These are phyloP conservation scores for Carex pumila DNA, from an alignment of 176 grass and related monocot genomes.

Conservation along the genomic window DNA sequence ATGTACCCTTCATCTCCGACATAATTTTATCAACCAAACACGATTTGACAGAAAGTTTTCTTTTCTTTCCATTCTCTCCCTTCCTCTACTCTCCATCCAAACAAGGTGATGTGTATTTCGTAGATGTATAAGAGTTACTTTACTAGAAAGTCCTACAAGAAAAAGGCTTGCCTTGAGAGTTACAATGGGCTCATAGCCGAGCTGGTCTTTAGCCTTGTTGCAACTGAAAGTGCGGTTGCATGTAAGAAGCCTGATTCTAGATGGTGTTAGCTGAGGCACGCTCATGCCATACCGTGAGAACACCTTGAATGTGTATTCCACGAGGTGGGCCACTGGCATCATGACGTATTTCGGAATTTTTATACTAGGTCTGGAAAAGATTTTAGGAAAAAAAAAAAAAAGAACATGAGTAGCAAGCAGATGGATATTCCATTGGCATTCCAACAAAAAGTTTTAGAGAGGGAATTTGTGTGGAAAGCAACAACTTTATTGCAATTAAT, in stretches of 20 bases:
- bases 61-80: too few species aligned
- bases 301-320: slow-evolving; percentile 79
- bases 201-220: slow-evolving; percentile 83
- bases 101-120: not conserved
- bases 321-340: slow-evolving; percentile 86
- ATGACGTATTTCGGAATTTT: slow-evolving; percentile 88
- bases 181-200: slow-evolving; percentile 91
- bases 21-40: too few species aligned
- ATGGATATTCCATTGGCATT: not conserved
- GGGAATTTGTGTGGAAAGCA: not conserved
- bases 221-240: slow-evolving; percentile 90
- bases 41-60: too few species aligned
- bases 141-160: not conserved
- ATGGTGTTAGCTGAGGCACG: slow-evolving; percentile 93
- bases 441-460: not conserved
- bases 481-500: not conserved
- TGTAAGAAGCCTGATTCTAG: slow-evolving; percentile 83
- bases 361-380: slow-evolving; percentile 62
- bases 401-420: not conserved
- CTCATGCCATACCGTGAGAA: slow-evolving; percentile 84
- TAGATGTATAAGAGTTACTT: not conserved
- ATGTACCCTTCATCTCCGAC: too few species aligned
- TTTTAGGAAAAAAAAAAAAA: slow-evolving; percentile 17
- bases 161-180: slow-evolving; percentile 55
- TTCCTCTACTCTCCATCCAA: too few species aligned